These are phyloP conservation scores for Gastrolobium bilobum DNA, from an alignment of 306 rosid species.

Conservation along the genomic window DNA sequence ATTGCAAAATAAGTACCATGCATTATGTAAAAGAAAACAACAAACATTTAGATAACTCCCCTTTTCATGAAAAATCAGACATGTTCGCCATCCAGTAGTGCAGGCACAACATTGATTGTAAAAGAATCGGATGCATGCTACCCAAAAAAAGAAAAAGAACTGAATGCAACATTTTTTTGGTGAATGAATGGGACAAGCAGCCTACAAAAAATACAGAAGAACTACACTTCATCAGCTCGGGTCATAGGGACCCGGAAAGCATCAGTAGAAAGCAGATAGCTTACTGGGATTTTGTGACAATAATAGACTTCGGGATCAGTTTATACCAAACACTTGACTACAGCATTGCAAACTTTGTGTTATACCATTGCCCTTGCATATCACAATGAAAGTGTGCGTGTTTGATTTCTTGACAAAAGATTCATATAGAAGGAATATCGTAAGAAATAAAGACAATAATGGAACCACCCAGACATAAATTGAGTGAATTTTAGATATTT, in stretches of 20 bases:
- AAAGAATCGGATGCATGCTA: not conserved
- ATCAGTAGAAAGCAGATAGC: no score
- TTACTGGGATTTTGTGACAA: not conserved
- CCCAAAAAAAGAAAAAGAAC: not conserved
- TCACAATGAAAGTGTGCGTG: not conserved
- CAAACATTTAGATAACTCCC: not conserved
- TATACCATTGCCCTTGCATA: not conserved
- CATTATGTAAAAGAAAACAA: not conserved
- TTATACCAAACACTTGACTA: not conserved
- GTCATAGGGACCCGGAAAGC: not conserved
- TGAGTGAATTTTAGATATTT: not conserved
- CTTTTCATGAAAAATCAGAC: not conserved
- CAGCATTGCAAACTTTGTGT: not conserved
- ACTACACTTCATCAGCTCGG: not conserved
- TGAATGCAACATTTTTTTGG: not conserved
- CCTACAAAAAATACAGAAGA: not conserved
- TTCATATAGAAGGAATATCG: not conserved
- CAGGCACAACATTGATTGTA: slow-evolving; percentile 7
- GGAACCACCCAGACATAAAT: no score
- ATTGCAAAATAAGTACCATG: not conserved
- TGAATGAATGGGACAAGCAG: not conserved
- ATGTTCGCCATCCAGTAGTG: not conserved
- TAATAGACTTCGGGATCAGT: not conserved
- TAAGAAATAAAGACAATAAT: not conserved
- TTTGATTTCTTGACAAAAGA: slow-evolving; percentile 1